Percentiles rank a stretch among this genome's conserved stretches.
These are phyloP conservation scores for Starmerella vitae DNA, from an alignment of 805 yeast genomes.

Conservation along the genomic window DNA sequence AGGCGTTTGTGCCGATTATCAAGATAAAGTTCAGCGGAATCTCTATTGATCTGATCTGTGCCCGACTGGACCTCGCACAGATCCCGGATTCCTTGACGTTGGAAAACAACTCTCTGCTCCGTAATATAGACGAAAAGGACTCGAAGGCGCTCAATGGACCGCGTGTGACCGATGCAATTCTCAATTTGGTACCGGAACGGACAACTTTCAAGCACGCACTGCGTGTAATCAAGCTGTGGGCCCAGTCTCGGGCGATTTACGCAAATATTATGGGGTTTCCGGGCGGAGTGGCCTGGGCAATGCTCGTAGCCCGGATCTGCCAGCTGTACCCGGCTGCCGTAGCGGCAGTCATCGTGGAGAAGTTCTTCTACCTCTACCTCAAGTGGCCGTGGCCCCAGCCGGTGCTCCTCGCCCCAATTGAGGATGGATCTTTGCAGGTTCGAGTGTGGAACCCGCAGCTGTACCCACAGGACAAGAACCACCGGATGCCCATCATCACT, in stretches of 20 bases:
- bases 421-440: conserved; percentile 93
- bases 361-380: conserved; percentile 72
- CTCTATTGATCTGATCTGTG: conserved; percentile 84
- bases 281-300: conserved; percentile 99
- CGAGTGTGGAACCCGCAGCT: conserved; percentile 93
- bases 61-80: conserved; percentile 68
- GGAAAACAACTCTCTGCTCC: conserved; percentile 69
- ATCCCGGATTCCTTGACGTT: conserved; percentile 64
- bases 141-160: conserved; percentile 87
- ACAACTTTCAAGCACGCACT: conserved; percentile 85
- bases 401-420: conserved; percentile 78
- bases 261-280: conserved; percentile 95
- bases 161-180: conserved; percentile 89
- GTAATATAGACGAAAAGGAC: conserved; percentile 84
- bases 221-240: conserved; percentile 92
- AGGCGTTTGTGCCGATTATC: conserved; percentile 94
- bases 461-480: conserved; percentile 78
- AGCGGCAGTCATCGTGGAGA: conserved; percentile 77
- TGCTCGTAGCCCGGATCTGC: conserved; percentile 95
- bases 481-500: conserved; percentile 94
- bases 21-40: conserved; percentile 79
- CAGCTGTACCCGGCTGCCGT: conserved; percentile 94
- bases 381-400: conserved; percentile 99
- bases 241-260: conserved; percentile 84
- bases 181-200: conserved; percentile 80